Evolutionary conservation across 1,139 yeast genomes (phyloP).

Genomic region (Debaryomyces subglobosus): DNA sequence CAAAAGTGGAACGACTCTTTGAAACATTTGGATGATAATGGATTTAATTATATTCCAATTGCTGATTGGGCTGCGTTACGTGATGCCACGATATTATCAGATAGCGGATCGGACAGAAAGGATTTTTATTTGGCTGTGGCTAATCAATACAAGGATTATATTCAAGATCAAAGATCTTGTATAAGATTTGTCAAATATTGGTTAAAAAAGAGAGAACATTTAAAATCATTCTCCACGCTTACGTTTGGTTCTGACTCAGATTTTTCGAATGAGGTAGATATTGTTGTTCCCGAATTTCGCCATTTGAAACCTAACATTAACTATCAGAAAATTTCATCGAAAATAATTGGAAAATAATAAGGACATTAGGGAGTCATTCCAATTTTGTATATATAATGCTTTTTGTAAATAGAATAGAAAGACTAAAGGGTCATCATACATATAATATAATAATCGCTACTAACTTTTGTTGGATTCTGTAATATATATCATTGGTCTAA

Average conservation of each 20-base stretch:
- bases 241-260: slow-evolving; percentile 22
- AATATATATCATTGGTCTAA: not conserved
- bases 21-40: slow-evolving; percentile 52
- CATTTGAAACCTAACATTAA: slow-evolving; percentile 34
- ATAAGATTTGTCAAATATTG: slow-evolving; percentile 37
- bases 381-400: slow-evolving; percentile 4
- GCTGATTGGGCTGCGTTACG: slow-evolving; percentile 90
- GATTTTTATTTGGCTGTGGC: slow-evolving; percentile 62
- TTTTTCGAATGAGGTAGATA: slow-evolving; percentile 23
- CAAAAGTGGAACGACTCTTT: slow-evolving; percentile 65
- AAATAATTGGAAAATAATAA: slow-evolving; percentile 13
- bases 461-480: not conserved
- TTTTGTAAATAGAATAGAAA: slow-evolving; percentile 7
- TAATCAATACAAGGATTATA: slow-evolving; percentile 49
- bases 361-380: not conserved
- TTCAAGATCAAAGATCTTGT: slow-evolving; percentile 42
- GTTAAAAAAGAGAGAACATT: slow-evolving; percentile 29
- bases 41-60: slow-evolving; percentile 66
- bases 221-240: slow-evolving; percentile 24
- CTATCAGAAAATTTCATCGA: slow-evolving; percentile 27
- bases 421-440: not conserved
- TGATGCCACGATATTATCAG: slow-evolving; percentile 68
- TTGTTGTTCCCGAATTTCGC: slow-evolving; percentile 29
- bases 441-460: not conserved
- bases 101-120: slow-evolving; percentile 45